Evolutionary conservation across 371 early-diverging fungal species (phyloP), one percentile per base, ranked within the genome.

Genomic region (Mucor lusitanicus): DNA sequence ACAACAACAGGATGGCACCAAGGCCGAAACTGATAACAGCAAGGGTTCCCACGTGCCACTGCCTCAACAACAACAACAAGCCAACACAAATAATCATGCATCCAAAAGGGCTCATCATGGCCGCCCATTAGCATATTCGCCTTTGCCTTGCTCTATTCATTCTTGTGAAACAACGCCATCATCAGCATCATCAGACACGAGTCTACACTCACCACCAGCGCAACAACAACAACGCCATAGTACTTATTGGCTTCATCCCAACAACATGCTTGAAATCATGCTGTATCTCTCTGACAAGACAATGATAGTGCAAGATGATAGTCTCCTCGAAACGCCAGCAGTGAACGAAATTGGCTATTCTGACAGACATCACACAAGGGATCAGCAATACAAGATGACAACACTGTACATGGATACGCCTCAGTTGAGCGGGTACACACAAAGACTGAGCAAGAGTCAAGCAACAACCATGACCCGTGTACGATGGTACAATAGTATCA

Each of bases 231-330:
- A 35, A 3, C 9, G 1, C 1, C 6, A 35, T 12, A 3, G 1
- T 12, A 68, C 60, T 25, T 72, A 68, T 21, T 68, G 68, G 65
- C 28, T 72, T 4, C 72, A 72, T 53, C 68, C 72, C 0, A 64
- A 61, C 46, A 48, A 72, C 61, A 2, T 72, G 21, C 7, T 64
- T 8, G 68, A 72, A 25, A 17, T 72, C 13, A 61, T 68, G 37
- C 53, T 72, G 13, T 58, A 59, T 50, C 21, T 72, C 8, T 64
- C 64, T 13, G 50, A 21, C 7, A 25, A 67, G 15, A 33, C 30
- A 3, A 42, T 27, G 35, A 32, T 69, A n/a, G 21, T 54, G 0
- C 59, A 67, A 32, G 60, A 54, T 23, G 21, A 17, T 2, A 40
- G 19, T n/a, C 19, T 64, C 15, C 59, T 37, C 2, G 27, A 6